A percentile compares a stretch with the other conserved stretches of the same genome.
Evolutionary conservation across 805 yeast genomes (phyloP).

Genomic region (Starmerella potacharoeniae): DNA sequence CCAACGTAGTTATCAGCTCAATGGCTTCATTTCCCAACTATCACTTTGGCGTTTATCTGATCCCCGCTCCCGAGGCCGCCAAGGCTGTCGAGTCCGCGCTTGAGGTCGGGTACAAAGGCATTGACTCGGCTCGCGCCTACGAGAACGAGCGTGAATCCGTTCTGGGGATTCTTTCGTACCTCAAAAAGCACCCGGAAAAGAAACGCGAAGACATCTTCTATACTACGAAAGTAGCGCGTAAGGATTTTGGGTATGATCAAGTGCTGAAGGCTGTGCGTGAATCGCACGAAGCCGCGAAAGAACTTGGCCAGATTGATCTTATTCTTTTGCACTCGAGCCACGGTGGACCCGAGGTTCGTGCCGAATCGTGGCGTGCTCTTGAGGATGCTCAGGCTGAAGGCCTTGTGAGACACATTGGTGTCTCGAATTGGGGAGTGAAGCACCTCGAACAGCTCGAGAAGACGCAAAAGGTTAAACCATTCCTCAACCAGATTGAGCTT

Average conservation of each 20-base stretch:
- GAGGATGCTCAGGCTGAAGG: conserved; percentile 46
- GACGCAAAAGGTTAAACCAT: conserved; percentile 42
- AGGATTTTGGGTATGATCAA: conserved; percentile 40
- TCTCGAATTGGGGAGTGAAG: conserved; percentile 52
- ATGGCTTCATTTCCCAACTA: conserved; percentile 17
- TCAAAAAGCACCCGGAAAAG: conserved; percentile 27
- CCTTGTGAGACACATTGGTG: conserved; percentile 44
- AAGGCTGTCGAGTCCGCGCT: conserved; percentile 46
- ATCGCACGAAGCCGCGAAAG: conserved; percentile 41
- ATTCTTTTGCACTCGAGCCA: conserved; percentile 48
- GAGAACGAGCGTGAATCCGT: conserved; percentile 51
- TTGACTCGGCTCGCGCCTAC: conserved; percentile 60
- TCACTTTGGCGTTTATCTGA: conserved; percentile 24
- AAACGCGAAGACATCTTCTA: conserved; percentile 41
- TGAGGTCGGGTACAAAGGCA: conserved; percentile 54
- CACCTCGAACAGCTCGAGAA: conserved; percentile 41
- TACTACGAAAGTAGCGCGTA: conserved; percentile 65
- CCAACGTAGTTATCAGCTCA: neutral
- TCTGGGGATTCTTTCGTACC: conserved; percentile 14
- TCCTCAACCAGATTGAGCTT: conserved; percentile 68
- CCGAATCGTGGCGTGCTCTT: conserved; percentile 44
- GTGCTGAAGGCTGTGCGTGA: conserved; percentile 47
- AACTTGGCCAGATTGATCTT: conserved; percentile 55
- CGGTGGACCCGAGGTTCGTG: conserved; percentile 26
- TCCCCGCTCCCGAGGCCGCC: conserved; percentile 17